Evolutionary conservation across 306 rosid species (phyloP).

Genomic region (Cucumis melo): DNA sequence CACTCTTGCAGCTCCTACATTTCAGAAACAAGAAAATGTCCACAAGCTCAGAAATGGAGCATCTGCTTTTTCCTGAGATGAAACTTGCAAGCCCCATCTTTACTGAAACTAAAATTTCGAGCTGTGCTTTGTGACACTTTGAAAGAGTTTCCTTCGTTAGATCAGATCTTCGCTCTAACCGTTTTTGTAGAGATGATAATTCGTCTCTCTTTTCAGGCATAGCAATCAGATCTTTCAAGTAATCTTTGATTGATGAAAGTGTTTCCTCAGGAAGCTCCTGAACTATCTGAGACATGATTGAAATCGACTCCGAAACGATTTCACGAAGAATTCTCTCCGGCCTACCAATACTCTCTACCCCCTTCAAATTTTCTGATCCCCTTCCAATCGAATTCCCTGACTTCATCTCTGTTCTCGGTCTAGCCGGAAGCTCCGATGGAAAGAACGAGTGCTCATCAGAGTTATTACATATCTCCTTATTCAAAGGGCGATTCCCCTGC

Average conservation of each 20-base stretch:
- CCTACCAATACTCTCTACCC: constrained; percentile 41
- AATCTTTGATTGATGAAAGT: constrained; percentile 34
- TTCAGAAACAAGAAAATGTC: constrained; percentile 69
- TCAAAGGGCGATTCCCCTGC: constrained; percentile 33
- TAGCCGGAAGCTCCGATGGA: constrained; percentile 87
- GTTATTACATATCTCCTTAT: constrained; percentile 26
- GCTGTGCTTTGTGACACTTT: constrained; percentile 55
- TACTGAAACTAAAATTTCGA: constrained; percentile 60
- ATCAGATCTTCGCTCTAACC: constrained; percentile 69
- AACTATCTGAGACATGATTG: constrained; percentile 36
- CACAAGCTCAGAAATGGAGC: constrained; percentile 39
- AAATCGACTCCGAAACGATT: constrained; percentile 46
- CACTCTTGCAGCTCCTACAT: constrained; percentile 66
- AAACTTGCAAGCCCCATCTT: constrained; percentile 70
- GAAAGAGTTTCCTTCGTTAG: constrained; percentile 63
- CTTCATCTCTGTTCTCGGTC: constrained; percentile 51
- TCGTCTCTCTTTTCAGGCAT: constrained; percentile 67
- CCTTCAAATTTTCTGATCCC: constrained; percentile 59
- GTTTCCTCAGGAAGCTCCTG: constrained; percentile 69
- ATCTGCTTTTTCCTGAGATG: constrained; percentile 36
- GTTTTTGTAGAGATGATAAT: constrained; percentile 44
- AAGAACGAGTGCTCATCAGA: constrained; percentile 76
- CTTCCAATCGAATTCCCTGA: constrained; percentile 77
- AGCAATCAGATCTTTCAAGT: constrained; percentile 56
- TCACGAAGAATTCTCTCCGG: constrained; percentile 62